Conservation (phyloP, 441 rosid species). For the Pelargonium fulgidum region DNA sequence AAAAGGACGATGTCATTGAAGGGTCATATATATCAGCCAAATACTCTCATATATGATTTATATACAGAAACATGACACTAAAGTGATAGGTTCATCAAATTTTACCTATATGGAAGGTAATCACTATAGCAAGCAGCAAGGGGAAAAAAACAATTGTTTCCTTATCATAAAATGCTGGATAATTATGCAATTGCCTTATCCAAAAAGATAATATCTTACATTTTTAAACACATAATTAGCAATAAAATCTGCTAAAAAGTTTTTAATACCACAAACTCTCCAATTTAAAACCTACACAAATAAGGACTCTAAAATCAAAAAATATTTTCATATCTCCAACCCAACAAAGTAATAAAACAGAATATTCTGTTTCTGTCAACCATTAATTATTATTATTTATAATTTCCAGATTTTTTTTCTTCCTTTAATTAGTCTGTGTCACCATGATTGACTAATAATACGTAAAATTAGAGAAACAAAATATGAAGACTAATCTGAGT, state of each 20-base stretch:
- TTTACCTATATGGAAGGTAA: background rate
- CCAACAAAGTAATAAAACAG: background rate
- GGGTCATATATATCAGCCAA: background rate
- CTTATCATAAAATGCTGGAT: background rate
- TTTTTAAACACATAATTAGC: background rate
- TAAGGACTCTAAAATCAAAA: conserved; percentile 1
- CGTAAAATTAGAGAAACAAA: background rate
- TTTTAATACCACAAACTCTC: background rate
- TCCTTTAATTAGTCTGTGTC: background rate
- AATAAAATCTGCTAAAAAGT: background rate
- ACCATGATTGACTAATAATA: background rate
- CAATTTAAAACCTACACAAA: background rate
- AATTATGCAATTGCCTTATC: background rate
- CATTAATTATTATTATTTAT: background rate
- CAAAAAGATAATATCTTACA: background rate
- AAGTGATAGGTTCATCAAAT: background rate
- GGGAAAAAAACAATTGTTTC: background rate
- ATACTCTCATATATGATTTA: background rate
- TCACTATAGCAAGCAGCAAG: background rate
- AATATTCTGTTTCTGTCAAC: background rate
- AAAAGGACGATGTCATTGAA: background rate
- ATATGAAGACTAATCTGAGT: too few species aligned
- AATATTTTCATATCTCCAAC: conserved; percentile 3
- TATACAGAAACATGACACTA: background rate
- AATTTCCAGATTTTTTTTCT: background rate